Base-by-base conservation (phyloP, 176 grass and related monocot genomes). In the Urochloa ruziziensis region DNA sequence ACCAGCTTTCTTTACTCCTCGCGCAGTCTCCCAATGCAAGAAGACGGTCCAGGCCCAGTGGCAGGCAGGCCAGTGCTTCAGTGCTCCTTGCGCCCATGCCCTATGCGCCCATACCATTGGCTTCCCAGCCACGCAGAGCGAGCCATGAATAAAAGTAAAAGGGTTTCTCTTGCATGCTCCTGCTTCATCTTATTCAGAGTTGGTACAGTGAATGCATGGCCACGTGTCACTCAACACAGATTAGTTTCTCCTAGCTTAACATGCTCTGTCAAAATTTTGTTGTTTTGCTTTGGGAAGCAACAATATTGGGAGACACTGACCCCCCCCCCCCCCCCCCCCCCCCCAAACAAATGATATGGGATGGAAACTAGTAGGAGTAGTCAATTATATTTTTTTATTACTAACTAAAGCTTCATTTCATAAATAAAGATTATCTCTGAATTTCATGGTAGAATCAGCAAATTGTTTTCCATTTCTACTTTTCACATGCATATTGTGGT, bases 1-100 rank as follows among this genome's bases (percentile, higher is more conserved):
- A 35, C 74, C 79, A 42, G 78, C 60, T 89, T 83, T 85, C 67
- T 75, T 49, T 78, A 75, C 61, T 81, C 15, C 76, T 49, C 78
- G 49, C 77, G 77, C 63, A 62, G 77, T 81, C 34, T 83, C 61
- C 90, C 83, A 60, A 27, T 27, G 56, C 56, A 59, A 89, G 73
- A 65, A 52, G 67, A 16, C 47, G 17, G 66, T 24, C 10, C 59
- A 53, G 79, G 79, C 51, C 58, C 67, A 79, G 75, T 73, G 70
- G 44, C 70, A 73, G 44, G 70, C 70, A 49, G 13, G 46, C 58
- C 24, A 77, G 53, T 53, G 40, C 42, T 78, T n/a, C n/a, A n/a
- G n/a, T n/a, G n/a, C n/a, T n/a, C n/a, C n/a, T n/a, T n/a, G n/a
- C n/a, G n/a, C n/a, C n/a, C n/a, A n/a, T n/a, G n/a, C n/a, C 14